These are phyloP conservation scores for Leptosphaerulina australis DNA, from an alignment of 2,329 filamentous ascomycete genomes.

Conservation along the genomic window DNA sequence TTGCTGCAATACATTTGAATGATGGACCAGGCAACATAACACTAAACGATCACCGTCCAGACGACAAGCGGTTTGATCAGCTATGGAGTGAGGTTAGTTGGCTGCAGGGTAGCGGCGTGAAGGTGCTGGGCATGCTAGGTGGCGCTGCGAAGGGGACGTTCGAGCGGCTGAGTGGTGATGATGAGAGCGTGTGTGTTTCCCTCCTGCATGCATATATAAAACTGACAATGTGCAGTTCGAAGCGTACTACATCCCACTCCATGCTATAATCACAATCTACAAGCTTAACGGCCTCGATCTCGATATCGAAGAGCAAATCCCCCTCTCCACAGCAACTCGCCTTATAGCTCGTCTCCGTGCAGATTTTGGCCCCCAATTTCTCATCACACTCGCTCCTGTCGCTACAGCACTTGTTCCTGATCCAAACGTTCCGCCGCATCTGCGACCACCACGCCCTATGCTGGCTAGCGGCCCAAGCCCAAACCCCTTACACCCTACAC, in stretches of 20 bases:
- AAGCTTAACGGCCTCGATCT: conserved; percentile 50
- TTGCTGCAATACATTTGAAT: conserved; percentile 87
- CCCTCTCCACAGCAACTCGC: conserved; percentile 65
- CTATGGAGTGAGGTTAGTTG: conserved; percentile 79
- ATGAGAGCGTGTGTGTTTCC: conserved; percentile 35
- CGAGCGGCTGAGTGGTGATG: conserved; percentile 51
- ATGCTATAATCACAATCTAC: conserved; percentile 66
- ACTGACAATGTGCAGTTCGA: conserved; percentile 63
- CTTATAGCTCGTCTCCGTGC: conserved; percentile 56
- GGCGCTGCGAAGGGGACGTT: conserved; percentile 81
- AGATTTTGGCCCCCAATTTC: conserved; percentile 73
- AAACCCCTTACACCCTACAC: conserved; percentile 42
- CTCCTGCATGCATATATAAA: not conserved
- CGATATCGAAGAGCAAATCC: conserved; percentile 71
- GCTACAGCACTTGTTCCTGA: conserved; percentile 71
- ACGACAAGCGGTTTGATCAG: conserved; percentile 68
- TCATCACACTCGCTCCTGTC: conserved; percentile 82
- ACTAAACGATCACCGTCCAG: conserved; percentile 78
- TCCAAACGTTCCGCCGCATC: conserved; percentile 40
- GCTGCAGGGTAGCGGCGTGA: conserved; percentile 75
- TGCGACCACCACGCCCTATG: conserved; percentile 38
- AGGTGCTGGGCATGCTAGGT: conserved; percentile 84
- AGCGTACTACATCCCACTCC: conserved; percentile 72
- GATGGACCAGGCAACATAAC: conserved; percentile 68
- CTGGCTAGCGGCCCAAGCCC: conserved; percentile 38